Percentiles rank a stretch among this genome's conserved stretches.
Conservation (phyloP, 2,329 filamentous ascomycete genomes). For the Leptodontidium sp. region DNA sequence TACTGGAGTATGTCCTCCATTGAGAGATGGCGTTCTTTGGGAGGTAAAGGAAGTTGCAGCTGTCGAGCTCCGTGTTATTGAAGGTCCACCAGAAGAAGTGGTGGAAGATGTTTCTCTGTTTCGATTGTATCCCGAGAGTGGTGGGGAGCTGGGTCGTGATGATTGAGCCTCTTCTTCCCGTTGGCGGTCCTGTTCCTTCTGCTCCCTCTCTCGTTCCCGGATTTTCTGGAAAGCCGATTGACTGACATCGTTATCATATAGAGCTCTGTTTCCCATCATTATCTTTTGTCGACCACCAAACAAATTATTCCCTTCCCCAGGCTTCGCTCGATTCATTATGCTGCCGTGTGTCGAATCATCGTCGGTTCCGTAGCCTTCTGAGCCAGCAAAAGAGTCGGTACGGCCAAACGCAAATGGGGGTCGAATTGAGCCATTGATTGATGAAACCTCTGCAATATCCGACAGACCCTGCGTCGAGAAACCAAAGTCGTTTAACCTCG, state of each 20-base stretch:
- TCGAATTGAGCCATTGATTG: conserved; percentile 69
- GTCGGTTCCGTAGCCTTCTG: conserved; percentile 69
- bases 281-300: conserved; percentile 97
- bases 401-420: conserved; percentile 68
- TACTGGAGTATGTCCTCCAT: conserved; percentile 56
- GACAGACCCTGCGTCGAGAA: conserved; percentile 62
- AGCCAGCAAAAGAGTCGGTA: conserved; percentile 69
- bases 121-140: conserved; percentile 70
- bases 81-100: conserved; percentile 71
- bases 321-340: conserved; percentile 85
- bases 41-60: conserved; percentile 90
- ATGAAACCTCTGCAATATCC: conserved; percentile 92
- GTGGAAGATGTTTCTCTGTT: conserved; percentile 90
- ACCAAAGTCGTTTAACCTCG: conserved; percentile 74
- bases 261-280: conserved; percentile 74
- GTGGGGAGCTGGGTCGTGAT: conserved; percentile 61
- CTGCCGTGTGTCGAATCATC: conserved; percentile 70
- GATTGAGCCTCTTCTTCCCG: conserved; percentile 50
- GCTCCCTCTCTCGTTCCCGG: conserved; percentile 55
- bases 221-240: conserved; percentile 85
- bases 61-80: conserved; percentile 78
- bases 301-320: conserved; percentile 87
- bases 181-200: conserved; percentile 53
- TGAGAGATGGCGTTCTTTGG: conserved; percentile 63
- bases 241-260: conserved; percentile 89